A percentile compares a stretch with the other conserved stretches of the same genome.
These are phyloP conservation scores for Carex arenaria DNA, from an alignment of 202 grass and related monocot genomes.

Conservation along the genomic window DNA sequence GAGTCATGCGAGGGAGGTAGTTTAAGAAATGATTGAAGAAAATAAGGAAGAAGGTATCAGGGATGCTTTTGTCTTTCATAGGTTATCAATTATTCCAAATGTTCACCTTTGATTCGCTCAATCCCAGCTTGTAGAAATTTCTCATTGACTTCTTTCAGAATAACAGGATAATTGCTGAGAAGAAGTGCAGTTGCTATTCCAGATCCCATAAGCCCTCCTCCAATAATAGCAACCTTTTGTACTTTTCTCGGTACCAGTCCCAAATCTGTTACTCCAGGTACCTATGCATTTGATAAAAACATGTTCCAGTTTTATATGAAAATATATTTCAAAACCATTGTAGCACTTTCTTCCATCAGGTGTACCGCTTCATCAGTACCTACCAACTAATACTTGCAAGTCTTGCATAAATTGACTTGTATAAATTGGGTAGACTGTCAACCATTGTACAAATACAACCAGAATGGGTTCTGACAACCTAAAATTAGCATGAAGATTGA, in stretches of 20 bases:
- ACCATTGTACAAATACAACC: slow-evolving; percentile 4
- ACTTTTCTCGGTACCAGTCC: slow-evolving; percentile 68
- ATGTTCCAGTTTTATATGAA: slow-evolving; percentile 17
- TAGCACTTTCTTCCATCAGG: not conserved
- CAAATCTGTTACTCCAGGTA: slow-evolving; percentile 73
- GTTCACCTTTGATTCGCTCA: slow-evolving; percentile 67
- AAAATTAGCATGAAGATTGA: not conserved
- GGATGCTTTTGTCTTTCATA: not conserved
- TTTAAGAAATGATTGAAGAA: not conserved
- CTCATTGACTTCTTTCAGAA: slow-evolving; percentile 91
- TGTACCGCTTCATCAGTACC: not conserved
- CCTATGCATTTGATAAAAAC: slow-evolving; percentile 31
- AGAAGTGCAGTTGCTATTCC: slow-evolving; percentile 86
- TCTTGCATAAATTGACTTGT: slow-evolving; percentile 6
- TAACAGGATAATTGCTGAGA: slow-evolving; percentile 67
- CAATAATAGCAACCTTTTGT: slow-evolving; percentile 67
- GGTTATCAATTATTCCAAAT: not conserved
- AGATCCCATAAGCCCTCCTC: slow-evolving; percentile 77
- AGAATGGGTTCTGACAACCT: not conserved
- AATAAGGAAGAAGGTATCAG: not conserved
- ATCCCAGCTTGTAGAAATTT: slow-evolving; percentile 56
- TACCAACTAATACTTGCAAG: not conserved
- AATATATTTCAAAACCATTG: slow-evolving; percentile 5
- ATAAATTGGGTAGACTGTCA: not conserved
- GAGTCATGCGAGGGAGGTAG: not conserved